Base-by-base conservation (phyloP, 805 yeast species). In the Candida vartiovaarae region DNA sequence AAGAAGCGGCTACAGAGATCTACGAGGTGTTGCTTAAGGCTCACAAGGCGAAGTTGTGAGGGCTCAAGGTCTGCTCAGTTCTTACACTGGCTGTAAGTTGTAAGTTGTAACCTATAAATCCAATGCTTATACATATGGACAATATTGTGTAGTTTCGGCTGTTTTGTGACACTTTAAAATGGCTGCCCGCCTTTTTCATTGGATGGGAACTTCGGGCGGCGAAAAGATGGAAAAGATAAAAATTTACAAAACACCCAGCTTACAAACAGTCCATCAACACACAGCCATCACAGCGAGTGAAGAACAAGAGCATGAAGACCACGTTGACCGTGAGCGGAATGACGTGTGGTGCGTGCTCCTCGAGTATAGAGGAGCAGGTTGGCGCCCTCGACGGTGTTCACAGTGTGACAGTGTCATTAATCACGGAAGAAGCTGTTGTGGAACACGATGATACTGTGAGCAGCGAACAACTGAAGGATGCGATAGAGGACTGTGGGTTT, bases 271-370 rank as follows among this genome's bases (percentile, higher is more conserved):
- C 23, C 38, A 24, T 25, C 23, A 36, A 25, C 7, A 36, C 8
- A 36, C 31, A 27, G n/a, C 32, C 9, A 28, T 8, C 8, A 27
- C 33, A 15, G 11, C 38, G 20, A 5, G 11, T 3, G 29, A 6
- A 25, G 38, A 15, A 7, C 8, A n/a, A 2, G 38, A 36, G 8
- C 32, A 30, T 31, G 40, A 38, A 35, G 5, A 55, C 62, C 4
- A 44, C 52, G 20, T 43, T 58, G 4, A 43, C 55, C 6, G 51
- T 58, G 30, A 48, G 49, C 40, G 97, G 97, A 3, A 91, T 90
- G 97, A 90, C 98, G 2, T 91, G 97, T 58, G 82, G 93, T 2
- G 75, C 95, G 1, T 91, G 98, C 59, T 74, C 84, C 1, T 68
- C 79, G 4, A 65, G 90, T 1, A 78, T 91, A 31, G 75, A 81